phyloP scores from a whole-genome alignment of 176 grass and related monocot genomes.

The Eragrostis nindensis region DNA sequence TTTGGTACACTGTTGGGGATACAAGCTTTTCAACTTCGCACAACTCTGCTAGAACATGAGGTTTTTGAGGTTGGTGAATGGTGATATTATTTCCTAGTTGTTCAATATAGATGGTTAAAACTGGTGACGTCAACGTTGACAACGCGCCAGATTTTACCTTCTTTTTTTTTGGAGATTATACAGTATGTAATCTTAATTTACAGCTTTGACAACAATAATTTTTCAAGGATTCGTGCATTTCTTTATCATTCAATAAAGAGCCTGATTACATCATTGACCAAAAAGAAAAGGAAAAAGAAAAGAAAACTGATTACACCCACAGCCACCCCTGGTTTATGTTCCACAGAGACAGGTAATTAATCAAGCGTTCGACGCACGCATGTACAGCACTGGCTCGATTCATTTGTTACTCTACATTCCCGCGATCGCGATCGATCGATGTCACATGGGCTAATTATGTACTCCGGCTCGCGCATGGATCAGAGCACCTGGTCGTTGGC shows the following conservation, averaged over 20 bases:
- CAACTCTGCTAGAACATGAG: no score
- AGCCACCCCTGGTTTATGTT: not conserved
- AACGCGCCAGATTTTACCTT: not conserved
- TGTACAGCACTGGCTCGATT: not conserved
- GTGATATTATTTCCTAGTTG: not conserved
- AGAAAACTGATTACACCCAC: not conserved
- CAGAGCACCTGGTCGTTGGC: slow-evolving; percentile 46
- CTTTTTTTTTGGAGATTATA: not conserved
- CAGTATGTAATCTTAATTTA: not conserved
- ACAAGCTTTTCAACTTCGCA: no score
- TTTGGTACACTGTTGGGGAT: no score
- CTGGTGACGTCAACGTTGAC: not conserved
- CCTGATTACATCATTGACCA: not conserved
- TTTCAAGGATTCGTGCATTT: not conserved
- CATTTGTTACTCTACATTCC: slow-evolving; percentile 1
- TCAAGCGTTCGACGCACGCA: not conserved
- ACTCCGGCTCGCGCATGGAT: slow-evolving; percentile 26
- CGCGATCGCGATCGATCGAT: not conserved
- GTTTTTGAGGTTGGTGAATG: no score
- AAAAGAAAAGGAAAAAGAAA: not conserved
- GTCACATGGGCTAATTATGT: not conserved
- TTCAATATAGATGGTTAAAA: not conserved
- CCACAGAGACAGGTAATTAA: not conserved
- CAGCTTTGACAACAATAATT: not conserved
- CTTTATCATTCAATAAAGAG: not conserved